Evolutionary conservation across 2,329 filamentous ascomycete species (phyloP).

Genomic region (Colletotrichum higginsianum): DNA sequence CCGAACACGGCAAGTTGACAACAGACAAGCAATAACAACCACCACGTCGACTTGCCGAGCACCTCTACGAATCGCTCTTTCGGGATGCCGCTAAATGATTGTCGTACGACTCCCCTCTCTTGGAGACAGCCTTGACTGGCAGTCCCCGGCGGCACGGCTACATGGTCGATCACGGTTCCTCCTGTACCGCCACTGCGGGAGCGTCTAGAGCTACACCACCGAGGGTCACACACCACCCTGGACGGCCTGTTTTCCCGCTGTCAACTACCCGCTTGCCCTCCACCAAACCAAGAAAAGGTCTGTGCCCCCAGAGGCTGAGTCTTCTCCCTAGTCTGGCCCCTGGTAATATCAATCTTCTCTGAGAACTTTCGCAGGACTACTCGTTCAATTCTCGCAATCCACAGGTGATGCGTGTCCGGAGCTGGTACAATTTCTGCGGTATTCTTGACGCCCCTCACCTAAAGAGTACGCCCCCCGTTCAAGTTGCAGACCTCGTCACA

Average conservation of each 20-base stretch:
- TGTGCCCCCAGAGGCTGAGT: conserved; percentile 16
- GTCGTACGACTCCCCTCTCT: conserved; percentile 41
- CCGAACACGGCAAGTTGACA: conserved; percentile 8
- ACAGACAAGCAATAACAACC: conserved; percentile 22
- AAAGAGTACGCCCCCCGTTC: conserved; percentile 18
- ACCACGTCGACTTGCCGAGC: conserved; percentile 11
- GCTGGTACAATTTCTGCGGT: conserved; percentile 28
- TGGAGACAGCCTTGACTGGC: conserved; percentile 29
- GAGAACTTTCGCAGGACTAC: background rate
- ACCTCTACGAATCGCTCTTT: conserved; percentile 26
- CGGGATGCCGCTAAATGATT: conserved; percentile 34
- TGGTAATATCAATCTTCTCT: conserved; percentile 5
- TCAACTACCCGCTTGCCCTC: conserved; percentile 21
- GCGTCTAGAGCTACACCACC: conserved; percentile 34
- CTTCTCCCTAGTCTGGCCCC: background rate
- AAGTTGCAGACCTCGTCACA: conserved; percentile 40
- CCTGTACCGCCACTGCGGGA: conserved; percentile 38
- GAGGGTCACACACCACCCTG: conserved; percentile 26
- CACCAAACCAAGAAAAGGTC: conserved; percentile 9
- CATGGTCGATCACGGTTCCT: conserved; percentile 35
- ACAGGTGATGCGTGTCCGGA: conserved; percentile 10
- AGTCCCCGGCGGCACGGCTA: conserved; percentile 39
- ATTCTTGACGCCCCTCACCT: conserved; percentile 34
- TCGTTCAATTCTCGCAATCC: conserved; percentile 1
- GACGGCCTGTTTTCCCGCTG: conserved; percentile 12